Conservation (phyloP, 108 stramenopile genomes). For the Skeletonema menzelii region DNA sequence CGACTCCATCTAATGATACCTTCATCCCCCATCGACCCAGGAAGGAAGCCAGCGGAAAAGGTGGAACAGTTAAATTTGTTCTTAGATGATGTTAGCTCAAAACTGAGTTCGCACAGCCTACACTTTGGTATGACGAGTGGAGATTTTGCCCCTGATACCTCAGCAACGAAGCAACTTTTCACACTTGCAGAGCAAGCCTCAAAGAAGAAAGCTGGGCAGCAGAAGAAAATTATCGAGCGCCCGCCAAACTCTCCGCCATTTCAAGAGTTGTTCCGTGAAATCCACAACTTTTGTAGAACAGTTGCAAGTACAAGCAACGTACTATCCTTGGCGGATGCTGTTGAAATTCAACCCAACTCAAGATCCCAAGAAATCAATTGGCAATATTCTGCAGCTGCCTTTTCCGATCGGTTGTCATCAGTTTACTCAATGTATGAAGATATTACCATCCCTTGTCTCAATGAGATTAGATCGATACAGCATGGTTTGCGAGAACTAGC, state of each 20-base stretch:
- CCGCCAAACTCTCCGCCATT: conserved; percentile 62
- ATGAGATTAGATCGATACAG: conserved; percentile 65
- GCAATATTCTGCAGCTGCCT: conserved; percentile 74
- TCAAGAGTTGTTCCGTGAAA: conserved; percentile 74
- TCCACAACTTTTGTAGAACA: conserved; percentile 65
- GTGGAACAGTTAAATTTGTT: conserved; percentile 57
- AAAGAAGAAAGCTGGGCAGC: conserved; percentile 45
- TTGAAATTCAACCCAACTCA: conserved; percentile 16
- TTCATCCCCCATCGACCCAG: conserved; percentile 92
- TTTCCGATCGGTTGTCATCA: conserved; percentile 58
- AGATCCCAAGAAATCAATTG: conserved; percentile 68
- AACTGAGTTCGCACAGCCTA: conserved; percentile 57
- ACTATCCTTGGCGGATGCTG: conserved; percentile 35
- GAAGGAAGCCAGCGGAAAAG: conserved; percentile 81
- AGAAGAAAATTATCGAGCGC: conserved; percentile 82
- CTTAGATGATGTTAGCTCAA: conserved; percentile 43
- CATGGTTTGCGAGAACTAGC: conserved; percentile 57
- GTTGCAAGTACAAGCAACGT: conserved; percentile 48
- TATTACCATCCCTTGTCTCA: conserved; percentile 66
- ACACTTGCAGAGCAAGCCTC: conserved; percentile 1
- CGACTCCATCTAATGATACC: conserved; percentile 79
- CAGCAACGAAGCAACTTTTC: conserved; percentile 15
- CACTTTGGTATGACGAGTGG: conserved; percentile 59
- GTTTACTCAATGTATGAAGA: conserved; percentile 78
- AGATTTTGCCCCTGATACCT: conserved; percentile 47